These are phyloP conservation scores for Saturnispora diversa DNA, from an alignment of 805 yeast species.

Conservation along the genomic window DNA sequence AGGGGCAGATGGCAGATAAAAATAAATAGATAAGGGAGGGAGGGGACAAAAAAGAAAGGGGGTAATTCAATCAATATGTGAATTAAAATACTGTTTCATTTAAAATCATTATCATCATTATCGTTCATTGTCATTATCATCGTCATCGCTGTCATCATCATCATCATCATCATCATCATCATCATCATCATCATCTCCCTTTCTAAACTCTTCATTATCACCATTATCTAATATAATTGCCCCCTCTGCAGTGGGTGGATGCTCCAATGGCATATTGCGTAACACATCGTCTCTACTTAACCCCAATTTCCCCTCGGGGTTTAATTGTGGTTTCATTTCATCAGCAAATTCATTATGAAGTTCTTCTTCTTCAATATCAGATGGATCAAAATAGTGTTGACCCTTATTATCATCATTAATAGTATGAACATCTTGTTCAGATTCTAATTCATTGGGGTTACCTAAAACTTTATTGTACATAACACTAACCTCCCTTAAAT, in stretches of 20 bases:
- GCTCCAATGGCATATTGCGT: conserved; percentile 14
- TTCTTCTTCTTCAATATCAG: conserved; percentile 9
- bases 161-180: conserved; percentile 6
- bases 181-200: conserved; percentile 20
- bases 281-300: conserved; percentile 12
- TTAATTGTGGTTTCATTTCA: background rate
- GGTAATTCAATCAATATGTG: too few relatives aligned
- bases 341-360: conserved; percentile 7
- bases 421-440: conserved; percentile 5
- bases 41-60: too few relatives aligned
- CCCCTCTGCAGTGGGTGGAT: conserved; percentile 20
- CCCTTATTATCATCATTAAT: conserved; percentile 9
- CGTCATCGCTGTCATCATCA: too few relatives aligned
- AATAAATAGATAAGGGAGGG: too few relatives aligned
- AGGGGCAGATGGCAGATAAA: too few relatives aligned
- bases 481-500: conserved; percentile 44
- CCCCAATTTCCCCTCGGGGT: conserved; percentile 8
- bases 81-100: conserved; percentile 3
- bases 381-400: conserved; percentile 7
- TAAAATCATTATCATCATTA: background rate
- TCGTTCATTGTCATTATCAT: conserved; percentile 13
- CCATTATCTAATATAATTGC: conserved; percentile 32
- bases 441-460: conserved; percentile 30
- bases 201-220: conserved; percentile 37
- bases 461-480: conserved; percentile 52